phyloP scores from a whole-genome alignment of 106 monocot genomes.

The Dendrobium huoshanense region DNA sequence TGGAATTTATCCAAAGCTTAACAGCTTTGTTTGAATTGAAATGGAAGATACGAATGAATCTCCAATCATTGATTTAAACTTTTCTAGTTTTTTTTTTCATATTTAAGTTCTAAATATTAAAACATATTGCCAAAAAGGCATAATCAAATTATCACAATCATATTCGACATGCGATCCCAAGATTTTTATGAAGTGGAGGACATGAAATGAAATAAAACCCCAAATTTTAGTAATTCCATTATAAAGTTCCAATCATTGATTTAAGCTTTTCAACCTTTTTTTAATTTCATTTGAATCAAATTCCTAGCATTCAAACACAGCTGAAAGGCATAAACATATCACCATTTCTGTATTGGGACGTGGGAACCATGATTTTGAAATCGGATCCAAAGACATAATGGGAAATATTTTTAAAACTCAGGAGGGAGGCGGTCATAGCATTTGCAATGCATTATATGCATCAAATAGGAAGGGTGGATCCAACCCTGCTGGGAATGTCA shows the following conservation, averaged over 20 bases:
- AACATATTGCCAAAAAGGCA: no score
- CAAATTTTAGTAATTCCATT: neutral
- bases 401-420: neutral
- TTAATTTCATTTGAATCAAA: neutral
- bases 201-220: neutral
- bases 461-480: neutral
- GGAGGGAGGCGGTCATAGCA: neutral
- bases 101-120: no score
- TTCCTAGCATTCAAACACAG: neutral
- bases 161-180: no score
- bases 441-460: constrained; percentile 2
- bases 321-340: neutral
- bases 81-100: no score
- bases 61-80: no score
- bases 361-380: neutral
- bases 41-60: no score
- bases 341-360: neutral
- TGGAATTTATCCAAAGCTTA: no score
- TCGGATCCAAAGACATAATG: neutral
- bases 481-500: neutral
- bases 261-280: neutral
- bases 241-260: neutral
- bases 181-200: neutral
- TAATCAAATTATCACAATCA: no score
- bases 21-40: no score